These are phyloP conservation scores for Corylus avellana DNA, from an alignment of 306 rosid genomes.

Conservation along the genomic window DNA sequence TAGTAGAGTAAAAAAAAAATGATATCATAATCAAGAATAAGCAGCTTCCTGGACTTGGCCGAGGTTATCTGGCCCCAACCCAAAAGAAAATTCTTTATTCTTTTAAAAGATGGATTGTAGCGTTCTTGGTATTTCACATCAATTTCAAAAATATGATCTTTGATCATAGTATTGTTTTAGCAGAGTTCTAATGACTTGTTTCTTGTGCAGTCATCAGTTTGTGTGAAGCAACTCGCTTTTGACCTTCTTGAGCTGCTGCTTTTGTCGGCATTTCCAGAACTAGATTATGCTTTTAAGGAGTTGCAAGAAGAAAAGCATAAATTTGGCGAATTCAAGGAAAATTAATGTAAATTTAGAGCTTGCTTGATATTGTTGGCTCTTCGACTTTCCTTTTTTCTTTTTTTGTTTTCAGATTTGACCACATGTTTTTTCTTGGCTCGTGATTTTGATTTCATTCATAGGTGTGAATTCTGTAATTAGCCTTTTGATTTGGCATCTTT, in stretches of 20 bases:
- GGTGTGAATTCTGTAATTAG: slow-evolving; percentile 30
- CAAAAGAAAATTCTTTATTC: too few relatives aligned
- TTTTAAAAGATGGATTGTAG: not conserved
- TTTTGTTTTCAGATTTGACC: not conserved
- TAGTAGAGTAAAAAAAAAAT: not conserved
- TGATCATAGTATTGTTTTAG: slow-evolving; percentile 5
- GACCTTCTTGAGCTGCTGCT: slow-evolving; percentile 81
- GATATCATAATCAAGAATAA: not conserved
- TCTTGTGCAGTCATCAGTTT: slow-evolving; percentile 76
- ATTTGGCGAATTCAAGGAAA: slow-evolving; percentile 54
- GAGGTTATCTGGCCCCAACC: not conserved
- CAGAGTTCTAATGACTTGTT: slow-evolving; percentile 11
- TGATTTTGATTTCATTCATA: slow-evolving; percentile 5
- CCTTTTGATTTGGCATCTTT: slow-evolving; percentile 18
- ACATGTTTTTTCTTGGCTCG: slow-evolving; percentile 22
- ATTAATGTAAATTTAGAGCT: not conserved
- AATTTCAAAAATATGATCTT: not conserved
- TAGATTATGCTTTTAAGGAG: slow-evolving; percentile 64
- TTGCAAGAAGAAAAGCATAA: slow-evolving; percentile 72
- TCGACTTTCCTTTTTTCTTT: not conserved
- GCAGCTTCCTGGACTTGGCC: not conserved
- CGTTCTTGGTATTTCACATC: not conserved
- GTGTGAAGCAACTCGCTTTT: slow-evolving; percentile 80
- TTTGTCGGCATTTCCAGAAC: slow-evolving; percentile 78
- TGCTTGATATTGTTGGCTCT: not conserved